Conservation (phyloP, 1,284 basidiomycete genomes). For the Somion occarium region DNA sequence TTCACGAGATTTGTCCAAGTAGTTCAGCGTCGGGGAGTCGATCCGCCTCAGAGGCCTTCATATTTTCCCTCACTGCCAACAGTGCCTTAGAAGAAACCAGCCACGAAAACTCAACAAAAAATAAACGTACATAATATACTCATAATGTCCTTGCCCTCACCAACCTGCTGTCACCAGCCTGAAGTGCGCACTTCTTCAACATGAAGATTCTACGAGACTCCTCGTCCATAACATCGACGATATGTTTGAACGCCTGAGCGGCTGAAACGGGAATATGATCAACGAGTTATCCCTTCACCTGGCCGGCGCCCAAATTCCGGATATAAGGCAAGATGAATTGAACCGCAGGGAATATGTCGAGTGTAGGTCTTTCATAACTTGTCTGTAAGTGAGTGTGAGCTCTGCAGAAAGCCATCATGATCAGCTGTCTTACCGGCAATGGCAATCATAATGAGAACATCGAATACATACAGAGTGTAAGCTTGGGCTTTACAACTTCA, state of each 20-base stretch:
- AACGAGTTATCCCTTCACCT: background rate
- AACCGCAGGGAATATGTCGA: background rate
- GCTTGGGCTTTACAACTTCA: background rate
- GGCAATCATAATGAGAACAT: background rate
- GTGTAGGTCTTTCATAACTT: background rate
- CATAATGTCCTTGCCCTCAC: slow-evolving; percentile 16
- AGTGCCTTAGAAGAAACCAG: background rate
- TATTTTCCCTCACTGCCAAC: slow-evolving; percentile 13
- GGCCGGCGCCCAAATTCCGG: background rate
- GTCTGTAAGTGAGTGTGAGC: too few relatives aligned
- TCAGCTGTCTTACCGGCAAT: background rate
- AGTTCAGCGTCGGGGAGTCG: slow-evolving; percentile 15
- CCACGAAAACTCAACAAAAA: background rate
- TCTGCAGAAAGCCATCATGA: too few relatives aligned
- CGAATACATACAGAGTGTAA: background rate
- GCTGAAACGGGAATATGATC: background rate
- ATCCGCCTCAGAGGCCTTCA: slow-evolving; percentile 12
- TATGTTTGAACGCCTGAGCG: slow-evolving; percentile 1
- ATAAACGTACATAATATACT: slow-evolving; percentile 17
- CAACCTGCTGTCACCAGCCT: slow-evolving; percentile 23
- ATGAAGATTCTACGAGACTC: background rate
- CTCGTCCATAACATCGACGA: background rate
- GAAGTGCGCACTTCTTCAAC: slow-evolving; percentile 2
- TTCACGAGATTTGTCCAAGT: slow-evolving; percentile 16
- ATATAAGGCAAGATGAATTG: background rate